Evolutionary conservation across 2,329 filamentous ascomycete species (phyloP).

Genomic region (Phialophora tarda): DNA sequence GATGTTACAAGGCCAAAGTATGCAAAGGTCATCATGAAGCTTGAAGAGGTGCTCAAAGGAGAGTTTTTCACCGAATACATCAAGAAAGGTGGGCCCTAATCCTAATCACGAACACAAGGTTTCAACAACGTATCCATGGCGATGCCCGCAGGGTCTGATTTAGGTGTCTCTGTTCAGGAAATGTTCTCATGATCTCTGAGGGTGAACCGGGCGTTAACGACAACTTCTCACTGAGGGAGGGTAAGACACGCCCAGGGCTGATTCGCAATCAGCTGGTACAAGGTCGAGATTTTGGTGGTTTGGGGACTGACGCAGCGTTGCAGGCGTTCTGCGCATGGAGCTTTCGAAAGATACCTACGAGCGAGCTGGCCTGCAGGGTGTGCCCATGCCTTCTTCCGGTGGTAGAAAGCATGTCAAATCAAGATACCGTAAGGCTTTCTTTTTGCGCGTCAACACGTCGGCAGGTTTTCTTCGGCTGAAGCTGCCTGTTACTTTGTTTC

Average conservation of each 20-base stretch:
- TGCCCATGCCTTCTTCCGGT: conserved; percentile 57
- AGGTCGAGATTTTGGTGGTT: background rate
- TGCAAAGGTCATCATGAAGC: conserved; percentile 72
- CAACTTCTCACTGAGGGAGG: conserved; percentile 72
- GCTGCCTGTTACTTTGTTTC: background rate
- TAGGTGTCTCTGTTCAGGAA: conserved; percentile 57
- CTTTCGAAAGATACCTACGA: conserved; percentile 84
- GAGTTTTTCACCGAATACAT: conserved; percentile 85
- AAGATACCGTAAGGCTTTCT: conserved; percentile 68
- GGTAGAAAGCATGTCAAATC: conserved; percentile 69
- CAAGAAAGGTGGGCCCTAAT: conserved; percentile 67
- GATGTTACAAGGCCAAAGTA: conserved; percentile 58
- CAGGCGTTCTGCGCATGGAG: conserved; percentile 74
- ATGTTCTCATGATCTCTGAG: conserved; percentile 82
- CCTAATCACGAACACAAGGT: conserved; percentile 17
- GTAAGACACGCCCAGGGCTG: conserved; percentile 49
- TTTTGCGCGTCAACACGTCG: background rate
- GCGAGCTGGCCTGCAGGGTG: conserved; percentile 77
- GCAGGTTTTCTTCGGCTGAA: conserved; percentile 1
- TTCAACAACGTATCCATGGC: background rate
- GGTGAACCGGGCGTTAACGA: conserved; percentile 73
- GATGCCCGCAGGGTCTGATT: background rate
- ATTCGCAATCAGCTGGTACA: background rate
- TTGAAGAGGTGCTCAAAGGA: conserved; percentile 72
- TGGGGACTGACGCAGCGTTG: conserved; percentile 3